Evolutionary conservation across 495 filamentous ascomycete species (phyloP).

Genomic region (Neurospora sp.): DNA sequence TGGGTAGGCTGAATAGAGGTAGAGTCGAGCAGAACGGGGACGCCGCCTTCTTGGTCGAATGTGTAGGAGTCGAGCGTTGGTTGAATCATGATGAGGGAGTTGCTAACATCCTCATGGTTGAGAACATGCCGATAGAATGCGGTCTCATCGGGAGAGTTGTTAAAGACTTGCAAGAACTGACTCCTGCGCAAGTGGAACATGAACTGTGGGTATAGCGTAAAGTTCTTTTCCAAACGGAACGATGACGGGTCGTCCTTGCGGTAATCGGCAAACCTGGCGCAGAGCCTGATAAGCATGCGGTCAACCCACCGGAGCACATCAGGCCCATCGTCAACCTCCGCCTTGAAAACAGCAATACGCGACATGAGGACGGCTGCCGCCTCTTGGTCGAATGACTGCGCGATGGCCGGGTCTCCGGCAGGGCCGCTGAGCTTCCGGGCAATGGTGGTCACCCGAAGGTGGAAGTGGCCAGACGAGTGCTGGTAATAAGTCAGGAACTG

Average conservation of each 20-base stretch:
- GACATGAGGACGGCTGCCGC: conserved; percentile 97
- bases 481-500: conserved; percentile 99
- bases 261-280: conserved; percentile 96
- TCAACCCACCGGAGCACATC: conserved; percentile 98
- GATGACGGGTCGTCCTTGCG: conserved; percentile 97
- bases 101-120: conserved; percentile 94
- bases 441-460: conserved; percentile 90
- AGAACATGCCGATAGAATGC: conserved; percentile 97
- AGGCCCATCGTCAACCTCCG: conserved; percentile 97
- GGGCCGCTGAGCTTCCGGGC: conserved; percentile 87
- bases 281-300: conserved; percentile 94
- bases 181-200: conserved; percentile 98
- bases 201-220: conserved; percentile 97
- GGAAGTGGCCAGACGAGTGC: conserved; percentile 90
- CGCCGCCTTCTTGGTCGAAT: conserved; percentile 82
- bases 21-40: conserved; percentile 89
- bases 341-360: conserved; percentile 96
- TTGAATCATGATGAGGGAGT: conserved; percentile 98
- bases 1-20: conserved; percentile 91
- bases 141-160: conserved; percentile 98
- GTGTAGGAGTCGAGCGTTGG: conserved; percentile 97
- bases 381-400: conserved; percentile 97
- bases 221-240: conserved; percentile 98
- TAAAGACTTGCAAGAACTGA: conserved; percentile 98
- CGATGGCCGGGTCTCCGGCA: conserved; percentile 91